Evolutionary conservation across 192 early-diverging fungal species (phyloP).

Genomic region (Coemansia sp.): DNA sequence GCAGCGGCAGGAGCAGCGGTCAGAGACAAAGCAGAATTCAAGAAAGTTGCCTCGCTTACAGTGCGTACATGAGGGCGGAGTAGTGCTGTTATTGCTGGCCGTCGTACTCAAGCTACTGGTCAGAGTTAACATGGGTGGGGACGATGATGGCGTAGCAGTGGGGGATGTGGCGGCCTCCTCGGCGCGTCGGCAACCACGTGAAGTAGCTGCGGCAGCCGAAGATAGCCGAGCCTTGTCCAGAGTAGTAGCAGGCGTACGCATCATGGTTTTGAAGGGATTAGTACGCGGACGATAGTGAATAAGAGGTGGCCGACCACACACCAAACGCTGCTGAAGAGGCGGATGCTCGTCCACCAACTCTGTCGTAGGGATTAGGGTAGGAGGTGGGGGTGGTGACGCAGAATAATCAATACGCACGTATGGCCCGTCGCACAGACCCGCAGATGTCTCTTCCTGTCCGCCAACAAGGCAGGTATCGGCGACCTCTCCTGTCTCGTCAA

Average conservation of each 20-base stretch:
- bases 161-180: conserved; percentile 7
- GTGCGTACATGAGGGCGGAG: conserved; percentile 30
- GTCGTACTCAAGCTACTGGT: background rate
- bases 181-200: background rate
- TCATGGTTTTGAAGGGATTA: conserved; percentile 50
- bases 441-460: background rate
- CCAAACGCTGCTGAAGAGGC: conserved; percentile 8
- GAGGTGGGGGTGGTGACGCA: background rate
- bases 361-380: background rate
- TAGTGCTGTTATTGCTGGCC: background rate
- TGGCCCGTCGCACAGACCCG: conserved; percentile 36
- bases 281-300: conserved; percentile 29
- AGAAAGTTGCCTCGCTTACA: conserved; percentile 50
- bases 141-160: background rate
- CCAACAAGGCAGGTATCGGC: background rate
- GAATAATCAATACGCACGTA: conserved; percentile 39
- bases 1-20: conserved; percentile 40
- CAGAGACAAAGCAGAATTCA: conserved; percentile 45
- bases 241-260: conserved; percentile 1
- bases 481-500: background rate
- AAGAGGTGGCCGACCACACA: conserved; percentile 14
- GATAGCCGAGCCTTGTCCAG: background rate
- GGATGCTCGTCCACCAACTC: background rate
- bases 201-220: background rate
- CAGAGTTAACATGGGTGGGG: conserved; percentile 4